phyloP scores from a whole-genome alignment of 352 stramenopile species.

The Phytophthora pluvialis region DNA sequence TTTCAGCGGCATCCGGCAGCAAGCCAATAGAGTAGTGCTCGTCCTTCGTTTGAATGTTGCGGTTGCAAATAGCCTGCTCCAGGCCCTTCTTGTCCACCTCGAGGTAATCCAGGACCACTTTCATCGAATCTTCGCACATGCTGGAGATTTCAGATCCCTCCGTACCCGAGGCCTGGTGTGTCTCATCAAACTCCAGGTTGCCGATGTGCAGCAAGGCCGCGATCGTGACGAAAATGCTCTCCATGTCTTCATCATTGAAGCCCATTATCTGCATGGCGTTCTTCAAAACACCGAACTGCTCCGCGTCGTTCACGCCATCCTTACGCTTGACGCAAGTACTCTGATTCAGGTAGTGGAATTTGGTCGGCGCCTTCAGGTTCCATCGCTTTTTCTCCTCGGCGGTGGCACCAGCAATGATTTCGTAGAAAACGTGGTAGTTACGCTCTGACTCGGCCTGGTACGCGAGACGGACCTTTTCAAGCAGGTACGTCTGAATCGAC shows the following conservation, averaged over 20 bases:
- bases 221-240: constrained; percentile 92
- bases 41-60: constrained; percentile 94
- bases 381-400: constrained; percentile 70
- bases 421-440: constrained; percentile 98
- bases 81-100: constrained; percentile 89
- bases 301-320: constrained; percentile 89
- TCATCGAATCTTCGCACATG: constrained; percentile 63
- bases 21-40: constrained; percentile 89
- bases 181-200: constrained; percentile 93
- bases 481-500: constrained; percentile 95
- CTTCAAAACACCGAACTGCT: constrained; percentile 86
- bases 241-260: constrained; percentile 89
- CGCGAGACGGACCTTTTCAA: constrained; percentile 96
- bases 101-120: constrained; percentile 88
- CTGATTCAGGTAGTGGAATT: constrained; percentile 93
- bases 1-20: constrained; percentile 75
- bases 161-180: constrained; percentile 57
- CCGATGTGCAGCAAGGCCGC: constrained; percentile 94
- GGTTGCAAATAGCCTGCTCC: constrained; percentile 91
- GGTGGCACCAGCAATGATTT: constrained; percentile 86
- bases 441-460: constrained; percentile 93
- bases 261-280: constrained; percentile 88
- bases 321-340: constrained; percentile 87
- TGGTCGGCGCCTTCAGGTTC: constrained; percentile 53
- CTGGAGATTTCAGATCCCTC: constrained; percentile 72